These are phyloP conservation scores for Hypoxylon sp. DNA, from an alignment of 2,329 filamentous ascomycete species.

Conservation along the genomic window DNA sequence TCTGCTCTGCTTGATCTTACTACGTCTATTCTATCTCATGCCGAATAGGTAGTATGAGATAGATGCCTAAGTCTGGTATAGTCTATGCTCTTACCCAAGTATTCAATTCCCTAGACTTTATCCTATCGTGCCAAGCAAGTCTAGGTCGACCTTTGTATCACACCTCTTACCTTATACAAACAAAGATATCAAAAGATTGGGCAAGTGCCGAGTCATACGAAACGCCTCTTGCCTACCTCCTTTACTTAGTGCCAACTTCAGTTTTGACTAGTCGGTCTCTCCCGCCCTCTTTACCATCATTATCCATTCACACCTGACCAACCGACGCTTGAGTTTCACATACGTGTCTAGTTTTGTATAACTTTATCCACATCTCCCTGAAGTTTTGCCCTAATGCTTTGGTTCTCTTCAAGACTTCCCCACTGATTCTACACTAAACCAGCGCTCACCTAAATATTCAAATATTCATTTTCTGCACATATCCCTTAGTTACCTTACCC, in stretches of 20 bases:
- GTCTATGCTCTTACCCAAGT: constrained; percentile 8
- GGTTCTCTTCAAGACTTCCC: neutral
- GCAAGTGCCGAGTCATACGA: constrained; percentile 39
- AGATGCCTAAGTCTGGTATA: neutral
- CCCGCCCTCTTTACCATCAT: constrained; percentile 11
- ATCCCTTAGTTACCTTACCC: neutral
- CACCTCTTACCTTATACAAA: constrained; percentile 24
- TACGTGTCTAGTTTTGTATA: constrained; percentile 17
- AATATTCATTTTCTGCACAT: neutral
- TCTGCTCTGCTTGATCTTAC: constrained; percentile 24
- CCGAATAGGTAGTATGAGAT: constrained; percentile 10
- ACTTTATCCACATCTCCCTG: constrained; percentile 21
- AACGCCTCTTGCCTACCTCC: constrained; percentile 10
- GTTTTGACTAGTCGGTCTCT: constrained; percentile 15
- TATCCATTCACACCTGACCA: constrained; percentile 16
- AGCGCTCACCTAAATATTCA: constrained; percentile 4
- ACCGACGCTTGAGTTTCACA: neutral
- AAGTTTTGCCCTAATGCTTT: neutral
- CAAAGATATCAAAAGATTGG: constrained; percentile 27
- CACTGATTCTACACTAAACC: constrained; percentile 9
- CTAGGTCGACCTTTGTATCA: constrained; percentile 27
- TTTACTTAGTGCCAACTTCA: constrained; percentile 16
- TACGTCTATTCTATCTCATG: constrained; percentile 7
- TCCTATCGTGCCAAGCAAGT: constrained; percentile 41
- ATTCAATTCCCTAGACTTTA: constrained; percentile 26